Conservation (phyloP, 2,329 filamentous ascomycete species). For the Cadophora gregata region DNA sequence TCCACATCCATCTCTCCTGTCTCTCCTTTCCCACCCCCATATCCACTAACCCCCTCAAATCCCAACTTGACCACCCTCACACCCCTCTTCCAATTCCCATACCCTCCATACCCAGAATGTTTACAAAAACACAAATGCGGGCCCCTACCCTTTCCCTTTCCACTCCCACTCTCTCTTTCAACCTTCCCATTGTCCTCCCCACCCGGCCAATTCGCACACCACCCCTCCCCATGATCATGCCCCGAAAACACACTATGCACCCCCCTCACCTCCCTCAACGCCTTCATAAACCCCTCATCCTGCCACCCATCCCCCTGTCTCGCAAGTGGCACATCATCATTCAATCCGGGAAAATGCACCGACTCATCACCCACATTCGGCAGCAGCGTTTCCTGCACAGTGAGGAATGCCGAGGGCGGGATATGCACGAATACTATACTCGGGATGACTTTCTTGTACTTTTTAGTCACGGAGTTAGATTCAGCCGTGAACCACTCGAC, state of each 20-base stretch:
- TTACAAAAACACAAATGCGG: constrained; percentile 65
- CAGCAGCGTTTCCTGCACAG: constrained; percentile 46
- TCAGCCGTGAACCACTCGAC: constrained; percentile 53
- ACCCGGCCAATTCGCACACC: constrained; percentile 58
- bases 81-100: constrained; percentile 68
- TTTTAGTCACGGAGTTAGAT: constrained; percentile 39
- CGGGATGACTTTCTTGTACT: constrained; percentile 49
- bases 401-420: constrained; percentile 50
- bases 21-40: constrained; percentile 40
- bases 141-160: neutral
- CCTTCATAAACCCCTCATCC: constrained; percentile 68
- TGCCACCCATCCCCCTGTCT: constrained; percentile 45
- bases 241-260: constrained; percentile 66
- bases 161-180: constrained; percentile 51
- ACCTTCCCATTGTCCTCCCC: constrained; percentile 47
- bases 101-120: constrained; percentile 73
- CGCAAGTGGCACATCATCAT: constrained; percentile 50
- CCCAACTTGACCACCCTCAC: constrained; percentile 46
- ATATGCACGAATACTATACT: constrained; percentile 63
- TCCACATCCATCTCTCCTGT: constrained; percentile 49
- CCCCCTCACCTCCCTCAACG: constrained; percentile 59
- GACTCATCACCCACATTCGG: constrained; percentile 37
- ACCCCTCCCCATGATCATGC: constrained; percentile 69
- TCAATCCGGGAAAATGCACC: constrained; percentile 52
- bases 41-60: constrained; percentile 50